Percentiles rank a stretch among this genome's conserved stretches.
phyloP scores from a whole-genome alignment of 2,329 filamentous ascomycete species.

The Penicillium brevicompactum region DNA sequence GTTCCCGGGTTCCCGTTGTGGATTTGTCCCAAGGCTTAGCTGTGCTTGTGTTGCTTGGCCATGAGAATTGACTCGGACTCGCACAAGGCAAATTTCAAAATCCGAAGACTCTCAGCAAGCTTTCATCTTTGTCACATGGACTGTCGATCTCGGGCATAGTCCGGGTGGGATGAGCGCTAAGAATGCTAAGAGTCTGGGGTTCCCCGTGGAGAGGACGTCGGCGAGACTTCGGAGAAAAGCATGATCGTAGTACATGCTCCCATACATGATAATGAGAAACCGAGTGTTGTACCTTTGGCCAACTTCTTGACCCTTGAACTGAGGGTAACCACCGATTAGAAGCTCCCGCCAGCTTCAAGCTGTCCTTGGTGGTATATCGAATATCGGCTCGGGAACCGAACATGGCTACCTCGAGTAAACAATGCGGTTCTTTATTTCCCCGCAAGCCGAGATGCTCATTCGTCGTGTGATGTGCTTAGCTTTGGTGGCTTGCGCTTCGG shows the following conservation, averaged over 20 bases:
- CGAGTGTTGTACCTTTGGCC: conserved; percentile 3
- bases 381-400: no score
- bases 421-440: background rate
- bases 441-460: background rate
- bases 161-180: conserved; percentile 1
- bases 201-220: conserved; percentile 24
- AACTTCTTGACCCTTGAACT: background rate
- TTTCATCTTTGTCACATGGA: background rate
- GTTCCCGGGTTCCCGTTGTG: conserved; percentile 22
- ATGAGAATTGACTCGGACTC: background rate
- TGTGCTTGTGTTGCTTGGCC: background rate
- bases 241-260: background rate
- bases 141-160: conserved; percentile 11
- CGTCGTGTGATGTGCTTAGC: background rate
- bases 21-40: background rate
- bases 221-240: conserved; percentile 22
- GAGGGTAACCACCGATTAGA: no score
- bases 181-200: conserved; percentile 2
- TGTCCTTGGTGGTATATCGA: no score
- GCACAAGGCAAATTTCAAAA: conserved; percentile 1
- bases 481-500: no score
- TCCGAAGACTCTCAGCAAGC: background rate
- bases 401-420: background rate
- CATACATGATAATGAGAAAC: background rate
- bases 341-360: no score